Base-by-base conservation (phyloP, 331 rosid species). In the Quercus phellos region DNA sequence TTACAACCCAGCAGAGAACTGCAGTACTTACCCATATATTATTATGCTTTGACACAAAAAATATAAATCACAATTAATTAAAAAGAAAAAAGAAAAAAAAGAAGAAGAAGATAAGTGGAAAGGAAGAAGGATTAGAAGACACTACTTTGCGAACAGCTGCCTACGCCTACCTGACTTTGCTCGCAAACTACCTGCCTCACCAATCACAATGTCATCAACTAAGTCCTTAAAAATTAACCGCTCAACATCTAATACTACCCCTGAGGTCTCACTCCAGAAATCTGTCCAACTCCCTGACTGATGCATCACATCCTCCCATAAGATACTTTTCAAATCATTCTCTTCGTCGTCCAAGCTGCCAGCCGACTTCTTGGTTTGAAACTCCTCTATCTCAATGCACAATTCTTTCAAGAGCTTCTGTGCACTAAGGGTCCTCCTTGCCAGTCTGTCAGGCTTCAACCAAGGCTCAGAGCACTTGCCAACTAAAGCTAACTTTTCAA, bases 381-480 rank as follows among this genome's bases (percentile, higher is more conserved):
- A 46, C 68, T 87, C 87, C 74, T 91, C 93, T 58, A 89, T 81
- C 81, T 87, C 93, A 24, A 75, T 74, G 75, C 91, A 91, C 60
- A 93, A 72, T 42, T 91, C 94, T 89, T 85, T 93, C 16, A 93
- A 89, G 79, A 93, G 90, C 85, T 83, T 93, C 77, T 89, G 98
- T 54, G 96, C 96, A 77, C 73, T 81, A 16, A 87, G 70, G 74
- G 81, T 76, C 75, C 81, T 87, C 85, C 80, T 89, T 18, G 87
- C 77, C 27, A 91, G 88, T 79, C 74, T 83, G 69, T 63, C 66
- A 55, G 86, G 85, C 81, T 74, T 88, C 83, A 79, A 54, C 92
- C 93, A 83, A 34, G 88, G 94, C 78, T 84, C 96, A 0, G 75
- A 69, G 66, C 83, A 72, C 35, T 79, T 76, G 56, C 85, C 74